Conservation (phyloP, 495 filamentous ascomycete genomes). For the Penicillium flavigenum region DNA sequence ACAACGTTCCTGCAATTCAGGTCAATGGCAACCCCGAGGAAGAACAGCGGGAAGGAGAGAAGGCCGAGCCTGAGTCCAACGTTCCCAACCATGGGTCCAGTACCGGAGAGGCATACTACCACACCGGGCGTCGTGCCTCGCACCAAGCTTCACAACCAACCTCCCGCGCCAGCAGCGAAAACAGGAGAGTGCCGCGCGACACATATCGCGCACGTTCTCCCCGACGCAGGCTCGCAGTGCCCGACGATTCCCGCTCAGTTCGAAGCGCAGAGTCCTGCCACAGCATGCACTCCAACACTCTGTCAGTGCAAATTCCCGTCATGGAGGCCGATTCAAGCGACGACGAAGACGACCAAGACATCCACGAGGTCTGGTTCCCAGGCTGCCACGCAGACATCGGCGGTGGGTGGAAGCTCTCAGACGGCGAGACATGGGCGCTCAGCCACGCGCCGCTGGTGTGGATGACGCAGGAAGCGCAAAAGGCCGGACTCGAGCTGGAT, state of each 20-base stretch:
- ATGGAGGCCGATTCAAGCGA: slow-evolving; percentile 57
- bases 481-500: slow-evolving; percentile 72
- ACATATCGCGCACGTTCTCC: slow-evolving; percentile 49
- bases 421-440: slow-evolving; percentile 57
- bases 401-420: slow-evolving; percentile 70
- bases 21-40: slow-evolving; percentile 28
- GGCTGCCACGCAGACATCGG: slow-evolving; percentile 83
- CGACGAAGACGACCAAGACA: slow-evolving; percentile 66
- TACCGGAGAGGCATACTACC: slow-evolving; percentile 38
- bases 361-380: slow-evolving; percentile 82
- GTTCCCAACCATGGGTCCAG: slow-evolving; percentile 23
- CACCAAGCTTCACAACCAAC: not conserved
- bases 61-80: slow-evolving; percentile 5
- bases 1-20: slow-evolving; percentile 33
- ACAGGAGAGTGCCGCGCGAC: slow-evolving; percentile 5
- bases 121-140: slow-evolving; percentile 27
- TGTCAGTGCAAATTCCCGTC: slow-evolving; percentile 42
- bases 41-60: slow-evolving; percentile 5
- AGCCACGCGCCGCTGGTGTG: slow-evolving; percentile 77
- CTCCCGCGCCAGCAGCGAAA: slow-evolving; percentile 24
- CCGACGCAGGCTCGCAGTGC: slow-evolving; percentile 31
- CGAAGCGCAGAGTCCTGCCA: slow-evolving; percentile 13
- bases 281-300: slow-evolving; percentile 37
- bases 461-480: slow-evolving; percentile 80
- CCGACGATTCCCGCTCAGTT: slow-evolving; percentile 41